Evolutionary conservation across 2,329 filamentous ascomycete species (phyloP), one percentile per base, ranked within the genome.

Genomic region (Westerdykella aurantiaca): DNA sequence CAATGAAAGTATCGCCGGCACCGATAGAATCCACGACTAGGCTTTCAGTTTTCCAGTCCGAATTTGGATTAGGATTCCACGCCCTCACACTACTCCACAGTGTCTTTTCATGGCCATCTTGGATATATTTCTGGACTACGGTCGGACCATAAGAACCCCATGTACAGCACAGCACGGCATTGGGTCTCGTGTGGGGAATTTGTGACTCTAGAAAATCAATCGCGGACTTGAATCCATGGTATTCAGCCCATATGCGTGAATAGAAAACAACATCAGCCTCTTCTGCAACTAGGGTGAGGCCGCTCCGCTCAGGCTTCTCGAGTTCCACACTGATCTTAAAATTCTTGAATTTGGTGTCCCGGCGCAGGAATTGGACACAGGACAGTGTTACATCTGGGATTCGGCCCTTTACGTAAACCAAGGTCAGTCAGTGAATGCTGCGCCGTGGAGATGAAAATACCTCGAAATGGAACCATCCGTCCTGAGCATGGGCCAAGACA

Each of bases 1-100:
- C 85, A 50, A 85, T 79, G 57, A 88, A 88, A 0, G 85, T 87
- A 58, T 88, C 85, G 52, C 85, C 85, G 35, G 85, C 85, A 43
- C 85, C 85, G 48, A 88, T 77, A 5, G 83, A 79, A 62, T 75
- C 84, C 81, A 85, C 82, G 38, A 82, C 67, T 41, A 83, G 73
- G 45, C 63, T 57, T 38, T 14, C n/a, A 34, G 23, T n/a, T 12
- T 7, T 16, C 17, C 29, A 6, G 4, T 29, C 13, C 4, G 18
- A 6, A 21, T 21, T 21, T 21, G 18, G 18, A 6, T 21, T 21
- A 66, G 66, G 44, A 61, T 60, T 51, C 63, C 52, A 44, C 57
- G 42, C 48, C 18, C 45, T 17, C 6, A 52, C 51, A 31, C 44
- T 46, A 54, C 21, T 41, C 23, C 2, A 25, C 7, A 1, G 40